Evolutionary conservation across 2,329 filamentous ascomycete genomes (phyloP).

Genomic region (Microsporum canis): DNA sequence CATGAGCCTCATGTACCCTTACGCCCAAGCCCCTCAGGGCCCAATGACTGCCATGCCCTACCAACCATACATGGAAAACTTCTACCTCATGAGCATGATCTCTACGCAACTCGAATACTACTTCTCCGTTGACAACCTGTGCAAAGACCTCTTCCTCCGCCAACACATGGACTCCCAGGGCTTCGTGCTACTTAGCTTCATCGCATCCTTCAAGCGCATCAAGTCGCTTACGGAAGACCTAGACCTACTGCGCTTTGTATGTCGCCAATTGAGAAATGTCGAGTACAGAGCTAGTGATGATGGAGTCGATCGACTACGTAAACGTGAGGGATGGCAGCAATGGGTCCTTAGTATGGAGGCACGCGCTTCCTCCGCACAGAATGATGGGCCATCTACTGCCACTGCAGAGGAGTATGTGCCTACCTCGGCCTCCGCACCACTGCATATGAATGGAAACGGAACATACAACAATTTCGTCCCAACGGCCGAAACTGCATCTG

Average conservation of each 20-base stretch:
- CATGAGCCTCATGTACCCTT: conserved; percentile 35
- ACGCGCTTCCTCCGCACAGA: conserved; percentile 61
- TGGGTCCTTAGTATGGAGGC: conserved; percentile 64
- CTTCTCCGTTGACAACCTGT: conserved; percentile 89
- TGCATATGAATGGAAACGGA: conserved; percentile 20
- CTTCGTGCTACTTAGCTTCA: conserved; percentile 68
- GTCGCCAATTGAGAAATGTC: conserved; percentile 58
- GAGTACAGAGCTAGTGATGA: conserved; percentile 68
- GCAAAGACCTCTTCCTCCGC: conserved; percentile 82
- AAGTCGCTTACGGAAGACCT: conserved; percentile 60
- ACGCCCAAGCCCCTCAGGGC: conserved; percentile 45
- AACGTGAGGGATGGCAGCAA: conserved; percentile 62
- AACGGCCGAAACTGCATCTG: conserved; percentile 29
- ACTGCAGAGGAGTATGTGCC: conserved; percentile 24
- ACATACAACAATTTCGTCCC: conserved; percentile 22
- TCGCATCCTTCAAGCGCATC: conserved; percentile 79
- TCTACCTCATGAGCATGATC: conserved; percentile 46
- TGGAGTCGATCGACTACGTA: conserved; percentile 65
- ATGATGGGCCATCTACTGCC: conserved; percentile 52
- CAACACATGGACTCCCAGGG: conserved; percentile 92
- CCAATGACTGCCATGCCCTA: conserved; percentile 49
- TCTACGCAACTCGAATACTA: conserved; percentile 72
- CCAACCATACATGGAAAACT: conserved; percentile 48
- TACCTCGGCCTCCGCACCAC: conserved; percentile 26
- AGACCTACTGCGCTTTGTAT: conserved; percentile 62